A percentile compares a stretch with the other conserved stretches of the same genome.
Conservation (phyloP, 2,329 filamentous ascomycete species). For the Fusarium sp. region DNA sequence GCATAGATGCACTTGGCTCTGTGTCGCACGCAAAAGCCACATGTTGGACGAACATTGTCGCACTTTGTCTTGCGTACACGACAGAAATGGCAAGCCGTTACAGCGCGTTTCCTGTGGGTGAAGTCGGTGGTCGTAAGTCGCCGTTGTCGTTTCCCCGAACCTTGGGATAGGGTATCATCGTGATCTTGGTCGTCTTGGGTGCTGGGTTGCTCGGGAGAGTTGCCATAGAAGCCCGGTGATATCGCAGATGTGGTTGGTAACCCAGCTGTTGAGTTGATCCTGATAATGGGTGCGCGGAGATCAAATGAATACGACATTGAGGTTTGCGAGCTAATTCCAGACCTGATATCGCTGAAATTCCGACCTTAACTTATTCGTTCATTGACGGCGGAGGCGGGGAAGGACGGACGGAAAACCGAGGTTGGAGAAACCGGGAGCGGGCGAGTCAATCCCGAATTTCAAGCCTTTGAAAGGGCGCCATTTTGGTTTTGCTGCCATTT, state of each 20-base stretch:
- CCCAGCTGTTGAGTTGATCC: not conserved
- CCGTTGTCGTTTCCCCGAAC: not conserved
- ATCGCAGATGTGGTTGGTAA: not conserved
- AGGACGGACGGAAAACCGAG: not conserved
- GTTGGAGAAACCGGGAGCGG: not conserved
- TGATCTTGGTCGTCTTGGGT: not conserved
- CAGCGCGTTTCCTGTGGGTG: constrained; percentile 20
- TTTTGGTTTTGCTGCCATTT: not conserved
- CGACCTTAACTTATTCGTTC: not conserved
- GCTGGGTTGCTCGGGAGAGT: not conserved
- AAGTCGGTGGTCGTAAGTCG: not conserved
- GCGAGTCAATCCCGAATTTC: not conserved
- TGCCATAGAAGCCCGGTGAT: not conserved
- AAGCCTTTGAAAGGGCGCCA: not conserved
- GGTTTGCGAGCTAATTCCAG: not conserved
- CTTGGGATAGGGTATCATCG: not conserved
- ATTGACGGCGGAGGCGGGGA: constrained; percentile 2
- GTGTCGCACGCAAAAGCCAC: constrained; percentile 23
- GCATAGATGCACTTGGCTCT: constrained; percentile 11
- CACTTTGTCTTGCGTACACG: constrained; percentile 29
- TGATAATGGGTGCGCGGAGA: not conserved
- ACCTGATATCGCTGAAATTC: not conserved
- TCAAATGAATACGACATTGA: not conserved
- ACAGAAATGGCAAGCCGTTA: constrained; percentile 26
- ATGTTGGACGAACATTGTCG: constrained; percentile 21